A percentile compares a stretch with the other conserved stretches of the same genome.
Conservation (phyloP, 2,329 filamentous ascomycete species). For the Mycosphaerella sp. region DNA sequence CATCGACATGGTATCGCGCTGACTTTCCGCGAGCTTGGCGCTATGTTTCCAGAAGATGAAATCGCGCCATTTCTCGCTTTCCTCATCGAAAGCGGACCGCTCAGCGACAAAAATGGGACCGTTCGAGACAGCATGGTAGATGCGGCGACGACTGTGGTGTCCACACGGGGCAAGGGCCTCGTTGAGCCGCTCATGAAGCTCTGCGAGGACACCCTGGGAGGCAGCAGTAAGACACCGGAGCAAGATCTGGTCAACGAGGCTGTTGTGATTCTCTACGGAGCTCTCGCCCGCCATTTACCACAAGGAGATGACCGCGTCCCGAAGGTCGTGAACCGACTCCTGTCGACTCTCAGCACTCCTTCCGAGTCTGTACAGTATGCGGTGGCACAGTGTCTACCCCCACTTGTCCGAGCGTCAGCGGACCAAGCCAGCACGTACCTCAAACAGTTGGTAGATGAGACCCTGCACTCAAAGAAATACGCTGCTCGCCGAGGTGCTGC, state of each 20-base stretch:
- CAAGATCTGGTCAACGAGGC: conserved; percentile 93
- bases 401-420: conserved; percentile 74
- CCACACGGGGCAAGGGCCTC: conserved; percentile 70
- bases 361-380: conserved; percentile 97
- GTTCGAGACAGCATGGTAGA: conserved; percentile 91
- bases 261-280: conserved; percentile 95
- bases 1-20: conserved; percentile 81
- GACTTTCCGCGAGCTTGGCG: conserved; percentile 75
- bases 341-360: conserved; percentile 84
- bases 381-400: conserved; percentile 87
- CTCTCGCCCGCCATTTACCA: conserved; percentile 79
- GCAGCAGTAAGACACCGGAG: conserved; percentile 70
- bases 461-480: conserved; percentile 86
- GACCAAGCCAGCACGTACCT: conserved; percentile 76
- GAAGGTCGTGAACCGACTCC: conserved; percentile 75
- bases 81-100: conserved; percentile 74
- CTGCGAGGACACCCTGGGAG: conserved; percentile 82
- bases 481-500: conserved; percentile 88
- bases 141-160: conserved; percentile 74
- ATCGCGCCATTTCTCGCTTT: conserved; percentile 77
- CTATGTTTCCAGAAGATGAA: conserved; percentile 60
- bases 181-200: conserved; percentile 88
- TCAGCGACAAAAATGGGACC: conserved; percentile 71
- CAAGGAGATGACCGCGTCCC: conserved; percentile 81
- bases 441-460: conserved; percentile 68